These are phyloP conservation scores for Lasiodiplodia theobromae DNA, from an alignment of 2,329 filamentous ascomycete genomes.

Conservation along the genomic window DNA sequence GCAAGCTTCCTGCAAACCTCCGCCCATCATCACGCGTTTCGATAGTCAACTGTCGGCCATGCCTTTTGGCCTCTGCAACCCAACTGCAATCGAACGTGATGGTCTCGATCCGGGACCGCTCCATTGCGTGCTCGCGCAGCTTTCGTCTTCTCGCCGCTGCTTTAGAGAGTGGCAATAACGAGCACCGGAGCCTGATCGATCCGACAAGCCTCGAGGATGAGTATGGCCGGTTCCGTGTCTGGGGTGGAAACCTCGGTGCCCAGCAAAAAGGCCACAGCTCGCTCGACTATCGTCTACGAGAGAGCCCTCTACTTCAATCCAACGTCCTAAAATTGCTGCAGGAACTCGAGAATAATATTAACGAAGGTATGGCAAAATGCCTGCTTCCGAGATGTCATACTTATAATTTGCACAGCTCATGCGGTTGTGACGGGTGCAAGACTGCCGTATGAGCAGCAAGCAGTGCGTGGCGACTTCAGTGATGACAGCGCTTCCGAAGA, in stretches of 20 bases:
- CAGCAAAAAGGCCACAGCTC: conserved; percentile 47
- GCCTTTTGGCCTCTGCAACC: neutral
- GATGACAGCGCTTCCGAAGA: conserved; percentile 34
- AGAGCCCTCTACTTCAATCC: conserved; percentile 43
- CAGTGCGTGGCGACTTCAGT: conserved; percentile 30
- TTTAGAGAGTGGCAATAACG: conserved; percentile 34
- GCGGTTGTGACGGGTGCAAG: conserved; percentile 40
- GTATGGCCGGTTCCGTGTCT: conserved; percentile 46
- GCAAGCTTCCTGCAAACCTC: neutral
- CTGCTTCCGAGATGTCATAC: too few relatives aligned
- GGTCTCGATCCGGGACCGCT: conserved; percentile 40
- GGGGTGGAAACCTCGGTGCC: conserved; percentile 46
- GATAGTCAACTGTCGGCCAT: neutral
- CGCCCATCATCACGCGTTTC: neutral
- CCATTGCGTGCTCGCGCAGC: conserved; percentile 40
- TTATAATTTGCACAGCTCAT: conserved; percentile 30
- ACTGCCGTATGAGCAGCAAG: conserved; percentile 44
- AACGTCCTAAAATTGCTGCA: conserved; percentile 44
- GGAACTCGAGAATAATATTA: conserved; percentile 43
- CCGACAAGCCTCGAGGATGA: conserved; percentile 44
- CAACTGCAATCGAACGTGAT: conserved; percentile 8
- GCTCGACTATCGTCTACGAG: conserved; percentile 47
- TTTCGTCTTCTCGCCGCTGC: conserved; percentile 39
- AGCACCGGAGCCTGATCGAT: conserved; percentile 34
- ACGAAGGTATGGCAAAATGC: conserved; percentile 26